Conservation (phyloP, 495 filamentous ascomycete genomes). For the Tuber microsphaerosporum region DNA sequence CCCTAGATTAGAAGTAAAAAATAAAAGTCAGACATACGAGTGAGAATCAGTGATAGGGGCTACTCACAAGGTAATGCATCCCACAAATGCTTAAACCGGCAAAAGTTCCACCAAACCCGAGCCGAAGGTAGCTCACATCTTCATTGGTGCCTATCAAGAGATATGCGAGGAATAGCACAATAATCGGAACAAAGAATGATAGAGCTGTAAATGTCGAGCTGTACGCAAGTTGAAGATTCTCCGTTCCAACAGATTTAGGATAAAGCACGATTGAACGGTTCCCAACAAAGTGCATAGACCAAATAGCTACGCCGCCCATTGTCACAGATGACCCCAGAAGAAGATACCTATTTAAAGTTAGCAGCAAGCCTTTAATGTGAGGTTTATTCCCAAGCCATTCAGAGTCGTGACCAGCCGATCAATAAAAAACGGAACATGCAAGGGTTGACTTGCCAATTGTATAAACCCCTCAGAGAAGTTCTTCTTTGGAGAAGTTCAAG, state of each 20-base stretch:
- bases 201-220: slow-evolving; percentile 62
- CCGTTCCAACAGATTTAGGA: slow-evolving; percentile 46
- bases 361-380: slow-evolving; percentile 10
- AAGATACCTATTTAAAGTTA: slow-evolving; percentile 53
- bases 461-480: slow-evolving; percentile 58
- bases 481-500: slow-evolving; percentile 74
- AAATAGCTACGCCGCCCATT: slow-evolving; percentile 55
- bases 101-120: slow-evolving; percentile 57
- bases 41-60: background rate
- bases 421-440: slow-evolving; percentile 28
- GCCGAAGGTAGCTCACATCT: slow-evolving; percentile 52
- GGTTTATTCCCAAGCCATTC: slow-evolving; percentile 4
- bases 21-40: background rate
- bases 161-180: slow-evolving; percentile 67
- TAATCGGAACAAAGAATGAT: slow-evolving; percentile 73
- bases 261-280: slow-evolving; percentile 70
- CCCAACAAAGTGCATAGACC: slow-evolving; percentile 79
- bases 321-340: slow-evolving; percentile 62
- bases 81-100: slow-evolving; percentile 69
- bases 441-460: slow-evolving; percentile 57
- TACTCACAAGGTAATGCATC: slow-evolving; percentile 72
- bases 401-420: slow-evolving; percentile 32
- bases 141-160: slow-evolving; percentile 55
- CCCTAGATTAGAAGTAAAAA: slow-evolving; percentile 37
- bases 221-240: slow-evolving; percentile 64